Evolutionary conservation across 345 rosid species (phyloP), one percentile per base, ranked within the genome.

Genomic region (Rubroshorea leprosula): DNA sequence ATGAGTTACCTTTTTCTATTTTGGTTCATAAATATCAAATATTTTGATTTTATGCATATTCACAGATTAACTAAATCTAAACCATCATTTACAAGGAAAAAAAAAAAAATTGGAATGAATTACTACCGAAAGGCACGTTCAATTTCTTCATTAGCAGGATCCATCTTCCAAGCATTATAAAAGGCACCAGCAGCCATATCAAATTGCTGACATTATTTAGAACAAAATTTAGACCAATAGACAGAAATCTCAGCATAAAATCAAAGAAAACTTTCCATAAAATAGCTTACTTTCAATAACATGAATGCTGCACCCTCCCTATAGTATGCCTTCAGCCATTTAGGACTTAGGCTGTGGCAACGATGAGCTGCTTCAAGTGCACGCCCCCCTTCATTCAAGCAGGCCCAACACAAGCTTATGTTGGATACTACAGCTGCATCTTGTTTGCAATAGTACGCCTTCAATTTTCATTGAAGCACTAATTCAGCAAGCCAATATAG

Each of bases 281-380:
- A 26, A 52, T 14, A 2, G 35, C 64, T 18, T 52, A 69, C 73
- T 35, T 69, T 50, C 54, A 62, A 11, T 19, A 69, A 51, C 41
- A 41, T 57, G 50, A 54, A 69, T 7, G 68, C 68, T n/a, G 57
- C 35, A 17, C 73, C 73, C 23, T 9, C 50, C 45, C 55, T 47
- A 19, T 63, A 57, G 50, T 27, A 26, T 27, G 73, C 55, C 44
- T 51, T 63, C n/a, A 64, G 55, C 68, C 51, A 51, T 23, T 19
- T 6, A 48, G 68, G 73, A 0, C n/a, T 22, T 5, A 52, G 55
- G 26, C 12, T 1, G 19, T 23, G 3, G 44, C 57, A 68, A 13
- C 2, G 10, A 22, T 12, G 24, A 29, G 65, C 70, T 59, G 53
- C 55, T 29, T 2, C 12, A 29, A 66, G 25, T 25, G 70, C 65